Percentiles rank a stretch among this genome's conserved stretches.
Conservation (phyloP, 2,329 filamentous ascomycete species). For the Rutstroemia sp. region DNA sequence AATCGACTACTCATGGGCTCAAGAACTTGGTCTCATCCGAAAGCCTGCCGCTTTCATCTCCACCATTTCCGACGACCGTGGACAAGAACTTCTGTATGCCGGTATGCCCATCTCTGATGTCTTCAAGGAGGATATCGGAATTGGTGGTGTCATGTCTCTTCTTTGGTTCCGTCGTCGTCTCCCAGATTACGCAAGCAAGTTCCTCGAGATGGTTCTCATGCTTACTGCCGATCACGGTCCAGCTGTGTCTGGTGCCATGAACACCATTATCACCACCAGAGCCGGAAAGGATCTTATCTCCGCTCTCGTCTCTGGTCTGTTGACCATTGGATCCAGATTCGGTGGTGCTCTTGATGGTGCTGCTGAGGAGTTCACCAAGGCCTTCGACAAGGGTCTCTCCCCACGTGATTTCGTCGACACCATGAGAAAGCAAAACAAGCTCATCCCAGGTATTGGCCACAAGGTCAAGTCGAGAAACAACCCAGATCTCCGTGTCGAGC, state of each 20-base stretch:
- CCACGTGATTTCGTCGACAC: slow-evolving; percentile 98
- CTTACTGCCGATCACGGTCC: slow-evolving; percentile 98
- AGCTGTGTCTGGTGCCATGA: slow-evolving; percentile 99
- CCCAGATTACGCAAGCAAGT: slow-evolving; percentile 93
- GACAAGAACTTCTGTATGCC: slow-evolving; percentile 96
- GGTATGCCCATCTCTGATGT: slow-evolving; percentile 99
- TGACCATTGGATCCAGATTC: slow-evolving; percentile 97
- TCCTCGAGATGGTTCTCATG: slow-evolving; percentile 99
- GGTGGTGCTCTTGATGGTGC: slow-evolving; percentile 97
- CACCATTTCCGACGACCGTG: slow-evolving; percentile 99
- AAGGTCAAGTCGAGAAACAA: slow-evolving; percentile 99
- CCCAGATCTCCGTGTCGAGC: slow-evolving; percentile 97
- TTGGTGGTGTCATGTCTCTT: slow-evolving; percentile 99
- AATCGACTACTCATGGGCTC: slow-evolving; percentile 99
- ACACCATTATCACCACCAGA: slow-evolving; percentile 99
- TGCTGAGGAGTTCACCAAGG: slow-evolving; percentile 96
- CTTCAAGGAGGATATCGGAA: slow-evolving; percentile 97
- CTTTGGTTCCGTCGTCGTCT: slow-evolving; percentile 99
- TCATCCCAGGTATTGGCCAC: slow-evolving; percentile 98
- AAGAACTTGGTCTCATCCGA: slow-evolving; percentile 98
- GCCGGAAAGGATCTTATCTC: slow-evolving; percentile 98
- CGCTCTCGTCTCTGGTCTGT: slow-evolving; percentile 87
- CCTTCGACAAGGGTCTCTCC: slow-evolving; percentile 95
- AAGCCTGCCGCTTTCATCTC: slow-evolving; percentile 99
- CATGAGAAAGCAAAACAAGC: slow-evolving; percentile 99